Evolutionary conservation across 306 rosid species (phyloP).

Genomic region (Dryas drummondii): DNA sequence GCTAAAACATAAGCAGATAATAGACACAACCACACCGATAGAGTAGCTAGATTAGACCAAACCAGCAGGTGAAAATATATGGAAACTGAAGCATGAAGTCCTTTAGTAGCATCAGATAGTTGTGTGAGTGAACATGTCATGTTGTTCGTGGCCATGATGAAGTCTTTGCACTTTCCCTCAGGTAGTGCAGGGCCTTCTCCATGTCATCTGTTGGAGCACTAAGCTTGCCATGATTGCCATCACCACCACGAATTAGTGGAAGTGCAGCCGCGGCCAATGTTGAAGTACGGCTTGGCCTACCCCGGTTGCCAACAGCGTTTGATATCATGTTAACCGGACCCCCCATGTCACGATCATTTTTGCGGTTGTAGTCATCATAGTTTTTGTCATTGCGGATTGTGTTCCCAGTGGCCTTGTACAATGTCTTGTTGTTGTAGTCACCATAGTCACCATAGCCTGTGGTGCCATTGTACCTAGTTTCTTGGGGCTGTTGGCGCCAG

Average conservation of each 20-base stretch:
- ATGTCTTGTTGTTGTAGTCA: constrained; percentile 26
- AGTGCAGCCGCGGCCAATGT: constrained; percentile 7
- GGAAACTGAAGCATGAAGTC: background rate
- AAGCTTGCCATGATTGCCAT: constrained; percentile 18
- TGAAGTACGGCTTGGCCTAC: constrained; percentile 19
- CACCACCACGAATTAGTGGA: constrained; percentile 21
- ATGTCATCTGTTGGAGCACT: constrained; percentile 42
- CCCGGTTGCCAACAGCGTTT: background rate
- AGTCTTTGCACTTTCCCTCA: constrained; percentile 30
- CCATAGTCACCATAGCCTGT: constrained; percentile 13
- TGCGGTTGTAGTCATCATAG: constrained; percentile 18
- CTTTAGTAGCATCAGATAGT: background rate
- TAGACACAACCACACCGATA: background rate
- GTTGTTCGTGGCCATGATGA: constrained; percentile 7
- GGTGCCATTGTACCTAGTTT: background rate
- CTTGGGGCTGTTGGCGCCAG: constrained; percentile 6
- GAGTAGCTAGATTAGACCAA: background rate
- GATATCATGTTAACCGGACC: no score
- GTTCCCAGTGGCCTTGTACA: constrained; percentile 18
- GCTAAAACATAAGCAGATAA: background rate
- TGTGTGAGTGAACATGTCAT: background rate
- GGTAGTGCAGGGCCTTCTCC: constrained; percentile 27
- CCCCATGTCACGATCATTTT: background rate
- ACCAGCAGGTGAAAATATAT: background rate
- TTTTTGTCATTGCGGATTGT: background rate